Percentiles rank a stretch among this genome's conserved stretches.
These are phyloP conservation scores for Colletotrichum caudatum DNA, from an alignment of 2,329 filamentous ascomycete genomes.

Conservation along the genomic window DNA sequence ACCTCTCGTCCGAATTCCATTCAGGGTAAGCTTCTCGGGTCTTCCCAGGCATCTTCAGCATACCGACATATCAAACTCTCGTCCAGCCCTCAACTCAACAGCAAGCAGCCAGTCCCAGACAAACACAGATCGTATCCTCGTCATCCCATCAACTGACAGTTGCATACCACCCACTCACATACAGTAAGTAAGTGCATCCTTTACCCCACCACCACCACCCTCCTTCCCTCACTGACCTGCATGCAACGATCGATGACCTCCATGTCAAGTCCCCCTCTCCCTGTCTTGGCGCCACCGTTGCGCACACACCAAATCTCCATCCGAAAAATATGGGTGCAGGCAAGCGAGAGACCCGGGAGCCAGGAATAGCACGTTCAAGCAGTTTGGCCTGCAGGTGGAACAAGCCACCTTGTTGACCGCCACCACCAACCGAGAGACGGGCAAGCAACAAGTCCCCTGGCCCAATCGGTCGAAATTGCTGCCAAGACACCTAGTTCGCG, in stretches of 20 bases:
- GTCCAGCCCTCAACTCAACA: slow-evolving; percentile 6
- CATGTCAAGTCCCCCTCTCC: slow-evolving; percentile 3
- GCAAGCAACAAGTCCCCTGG: slow-evolving; percentile 8
- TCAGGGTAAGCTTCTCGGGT: background rate
- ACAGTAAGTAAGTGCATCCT: background rate
- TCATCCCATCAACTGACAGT: slow-evolving; percentile 38
- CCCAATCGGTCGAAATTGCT: slow-evolving; percentile 32
- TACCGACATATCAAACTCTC: background rate
- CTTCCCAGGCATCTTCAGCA: background rate
- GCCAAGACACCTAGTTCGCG: background rate
- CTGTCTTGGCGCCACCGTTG: background rate
- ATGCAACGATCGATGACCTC: slow-evolving; percentile 11
- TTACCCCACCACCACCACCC: slow-evolving; percentile 19
- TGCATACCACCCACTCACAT: slow-evolving; percentile 26
- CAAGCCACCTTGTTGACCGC: slow-evolving; percentile 3
- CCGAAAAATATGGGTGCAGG: slow-evolving; percentile 22
- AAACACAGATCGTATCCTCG: slow-evolving; percentile 27
- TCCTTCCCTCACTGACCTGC: slow-evolving; percentile 6
- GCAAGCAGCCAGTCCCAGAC: slow-evolving; percentile 4
- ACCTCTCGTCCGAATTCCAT: slow-evolving; percentile 6
- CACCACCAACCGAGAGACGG: background rate
- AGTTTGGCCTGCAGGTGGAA: background rate
- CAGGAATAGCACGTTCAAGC: slow-evolving; percentile 14
- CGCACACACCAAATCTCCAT: background rate
- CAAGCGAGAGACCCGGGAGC: slow-evolving; percentile 13